Base-by-base conservation (phyloP, 2,329 filamentous ascomycete species). In the Fusarium brevicatenulatum region DNA sequence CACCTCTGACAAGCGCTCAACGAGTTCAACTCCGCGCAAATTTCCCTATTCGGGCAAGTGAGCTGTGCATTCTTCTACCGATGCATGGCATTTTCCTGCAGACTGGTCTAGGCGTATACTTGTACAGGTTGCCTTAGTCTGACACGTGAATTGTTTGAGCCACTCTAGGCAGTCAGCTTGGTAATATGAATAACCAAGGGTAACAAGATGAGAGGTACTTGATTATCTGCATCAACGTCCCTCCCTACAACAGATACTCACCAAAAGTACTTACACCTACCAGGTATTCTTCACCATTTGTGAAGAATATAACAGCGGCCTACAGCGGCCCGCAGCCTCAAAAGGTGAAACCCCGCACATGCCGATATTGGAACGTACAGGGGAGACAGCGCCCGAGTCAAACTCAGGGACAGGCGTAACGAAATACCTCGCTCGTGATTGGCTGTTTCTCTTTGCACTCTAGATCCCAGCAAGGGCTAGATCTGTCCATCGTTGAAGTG, bases 371-470 rank as follows among this genome's bases (percentile, higher is more conserved):
- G 58, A 53, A 69, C 58, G 65, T 64, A 49, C 58, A 65, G 52
- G 58, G 59, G 28, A 40, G 50, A 66, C 72, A 46, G 63, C 46
- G 59, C 56, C 67, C 71, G 71, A 73, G 68, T 72, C 71, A 69
- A 68, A 71, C 68, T 65, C 63, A 65, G 55, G 63, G 53, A 71
- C 67, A 50, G 28, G 32, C 23, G 63, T 61, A 63, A 63, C 66
- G 66, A 75, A 77, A 77, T 77, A 77, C 71, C 62, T 69, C 30
- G 36, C 34, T 42, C 30, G 21, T 65, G 40, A 77, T 77, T 77
- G 75, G 75, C 16, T 25, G 25, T 37, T 28, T 19, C 21, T 55
- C 47, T 40, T 32, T 16, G 43, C 55, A 46, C 53, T 59, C 49
- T 58, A 65, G 46, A 63, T 57, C 44, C 52, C 37, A 58, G 40